phyloP scores from a whole-genome alignment of 75 land plant genomes.

The Pinus tabuliformis region DNA sequence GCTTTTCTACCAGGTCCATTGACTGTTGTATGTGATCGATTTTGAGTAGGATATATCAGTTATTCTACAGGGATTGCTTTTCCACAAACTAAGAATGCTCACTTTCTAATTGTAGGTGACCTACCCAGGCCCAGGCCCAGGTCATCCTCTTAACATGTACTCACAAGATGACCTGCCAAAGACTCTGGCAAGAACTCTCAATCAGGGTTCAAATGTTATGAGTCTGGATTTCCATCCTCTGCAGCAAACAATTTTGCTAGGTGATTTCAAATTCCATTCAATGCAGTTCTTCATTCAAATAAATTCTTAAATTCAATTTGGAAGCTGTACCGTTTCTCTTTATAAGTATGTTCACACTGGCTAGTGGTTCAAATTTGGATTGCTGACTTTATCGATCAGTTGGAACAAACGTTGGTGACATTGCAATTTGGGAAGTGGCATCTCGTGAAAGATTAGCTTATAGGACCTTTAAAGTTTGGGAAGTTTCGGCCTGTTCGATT shows the following conservation, averaged over 20 bases:
- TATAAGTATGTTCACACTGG: not conserved
- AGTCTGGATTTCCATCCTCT: slow-evolving; percentile 97
- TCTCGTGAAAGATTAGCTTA: slow-evolving; percentile 62
- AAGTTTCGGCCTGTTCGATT: slow-evolving; percentile 46
- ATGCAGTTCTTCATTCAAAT: too few relatives aligned
- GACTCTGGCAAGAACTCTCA: slow-evolving; percentile 49
- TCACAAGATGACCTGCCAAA: slow-evolving; percentile 74
- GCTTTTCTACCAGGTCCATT: too few relatives aligned
- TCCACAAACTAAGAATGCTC: too few relatives aligned
- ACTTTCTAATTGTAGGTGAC: slow-evolving; percentile 30
- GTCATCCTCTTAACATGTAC: not conserved
- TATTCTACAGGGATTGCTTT: too few relatives aligned
- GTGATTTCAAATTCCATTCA: slow-evolving; percentile 9
- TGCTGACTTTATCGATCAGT: slow-evolving; percentile 37
- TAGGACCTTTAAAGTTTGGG: slow-evolving; percentile 86
- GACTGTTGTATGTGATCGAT: too few relatives aligned
- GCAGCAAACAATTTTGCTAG: slow-evolving; percentile 82
- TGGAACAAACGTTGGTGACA: slow-evolving; percentile 79
- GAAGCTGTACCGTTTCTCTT: too few relatives aligned
- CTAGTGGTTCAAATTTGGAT: not conserved
- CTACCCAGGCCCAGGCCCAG: slow-evolving; percentile 29
- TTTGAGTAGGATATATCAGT: too few relatives aligned
- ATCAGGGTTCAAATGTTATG: slow-evolving; percentile 81
- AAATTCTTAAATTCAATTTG: too few relatives aligned
- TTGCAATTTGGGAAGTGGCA: slow-evolving; percentile 78